phyloP scores from a whole-genome alignment of 164 flowering plant species.

The Magnolia kwangsiensis region DNA sequence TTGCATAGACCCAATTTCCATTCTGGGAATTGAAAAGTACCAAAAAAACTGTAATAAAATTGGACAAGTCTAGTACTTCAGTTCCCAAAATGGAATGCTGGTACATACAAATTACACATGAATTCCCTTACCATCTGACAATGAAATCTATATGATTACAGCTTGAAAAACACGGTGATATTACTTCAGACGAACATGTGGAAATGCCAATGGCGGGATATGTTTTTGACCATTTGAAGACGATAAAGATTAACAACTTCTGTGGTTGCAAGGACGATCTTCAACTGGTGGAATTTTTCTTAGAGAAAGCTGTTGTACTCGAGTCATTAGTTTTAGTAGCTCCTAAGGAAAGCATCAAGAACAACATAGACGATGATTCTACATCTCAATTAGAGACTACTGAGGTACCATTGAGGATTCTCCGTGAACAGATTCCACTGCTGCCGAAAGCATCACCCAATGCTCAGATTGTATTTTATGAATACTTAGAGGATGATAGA shows the following conservation, averaged over 20 bases:
- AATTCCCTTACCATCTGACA: too few relatives aligned
- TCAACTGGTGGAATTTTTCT: conserved; percentile 11
- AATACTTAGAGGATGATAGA: not conserved
- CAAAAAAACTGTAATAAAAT: too few relatives aligned
- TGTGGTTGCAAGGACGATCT: not conserved
- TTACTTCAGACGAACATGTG: not conserved
- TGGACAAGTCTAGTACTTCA: too few relatives aligned
- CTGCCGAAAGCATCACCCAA: conserved; percentile 10
- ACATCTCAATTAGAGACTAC: too few relatives aligned
- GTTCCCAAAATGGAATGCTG: too few relatives aligned
- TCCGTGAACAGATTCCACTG: not conserved
- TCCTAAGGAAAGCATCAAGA: not conserved
- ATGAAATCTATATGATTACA: too few relatives aligned
- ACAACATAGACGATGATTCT: not conserved
- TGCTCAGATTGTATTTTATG: conserved; percentile 8
- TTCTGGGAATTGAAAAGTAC: not conserved
- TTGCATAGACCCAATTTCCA: too few relatives aligned
- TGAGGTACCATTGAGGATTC: not conserved
- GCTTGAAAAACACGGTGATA: not conserved
- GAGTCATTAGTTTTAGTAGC: conserved; percentile 9
- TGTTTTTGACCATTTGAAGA: conserved; percentile 1
- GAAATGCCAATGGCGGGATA: not conserved
- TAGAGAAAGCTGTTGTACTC: conserved; percentile 8
- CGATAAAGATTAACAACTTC: conserved; percentile 12
- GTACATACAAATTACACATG: too few relatives aligned